These are phyloP conservation scores for Alternaria triticina DNA, from an alignment of 2,329 filamentous ascomycete species.

Conservation along the genomic window DNA sequence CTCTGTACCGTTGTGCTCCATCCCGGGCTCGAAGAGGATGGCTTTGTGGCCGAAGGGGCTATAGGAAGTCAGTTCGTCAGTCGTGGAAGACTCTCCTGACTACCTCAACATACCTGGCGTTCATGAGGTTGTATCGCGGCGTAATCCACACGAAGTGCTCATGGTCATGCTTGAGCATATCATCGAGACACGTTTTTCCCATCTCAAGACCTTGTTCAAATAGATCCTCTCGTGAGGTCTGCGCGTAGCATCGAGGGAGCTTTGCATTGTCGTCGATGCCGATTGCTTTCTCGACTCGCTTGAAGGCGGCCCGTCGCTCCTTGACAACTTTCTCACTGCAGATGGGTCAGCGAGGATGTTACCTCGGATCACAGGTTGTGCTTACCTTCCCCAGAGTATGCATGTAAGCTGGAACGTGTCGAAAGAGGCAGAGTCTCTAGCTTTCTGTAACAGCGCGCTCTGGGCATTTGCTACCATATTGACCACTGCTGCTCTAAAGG, in stretches of 20 bases:
- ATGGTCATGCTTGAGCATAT: slow-evolving; percentile 24
- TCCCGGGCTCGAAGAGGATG: slow-evolving; percentile 43
- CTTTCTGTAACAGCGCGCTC: slow-evolving; percentile 12
- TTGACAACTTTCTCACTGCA: slow-evolving; percentile 11
- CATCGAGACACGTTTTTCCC: slow-evolving; percentile 31
- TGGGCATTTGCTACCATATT: slow-evolving; percentile 7
- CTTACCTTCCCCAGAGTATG: slow-evolving; percentile 4
- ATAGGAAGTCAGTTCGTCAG: background rate
- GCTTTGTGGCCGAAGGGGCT: slow-evolving; percentile 23
- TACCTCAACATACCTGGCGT: slow-evolving; percentile 10
- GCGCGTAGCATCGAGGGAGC: slow-evolving; percentile 31
- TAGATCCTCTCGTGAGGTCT: slow-evolving; percentile 29
- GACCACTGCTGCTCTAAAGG: background rate
- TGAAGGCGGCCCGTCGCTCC: slow-evolving; percentile 21
- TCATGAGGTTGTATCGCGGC: slow-evolving; percentile 18
- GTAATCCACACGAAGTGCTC: slow-evolving; percentile 27
- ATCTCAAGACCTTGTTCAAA: slow-evolving; percentile 30
- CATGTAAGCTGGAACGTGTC: slow-evolving; percentile 7
- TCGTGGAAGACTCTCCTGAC: no score
- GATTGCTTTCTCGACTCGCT: slow-evolving; percentile 19
- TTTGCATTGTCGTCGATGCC: slow-evolving; percentile 22
- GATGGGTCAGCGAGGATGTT: background rate
- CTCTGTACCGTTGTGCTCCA: slow-evolving; percentile 41
- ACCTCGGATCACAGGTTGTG: background rate
- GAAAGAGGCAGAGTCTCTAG: slow-evolving; percentile 13